Percentiles rank a stretch among this genome's conserved stretches.
phyloP scores from a whole-genome alignment of 179 eudicot genomes.

The Silene vulgaris region DNA sequence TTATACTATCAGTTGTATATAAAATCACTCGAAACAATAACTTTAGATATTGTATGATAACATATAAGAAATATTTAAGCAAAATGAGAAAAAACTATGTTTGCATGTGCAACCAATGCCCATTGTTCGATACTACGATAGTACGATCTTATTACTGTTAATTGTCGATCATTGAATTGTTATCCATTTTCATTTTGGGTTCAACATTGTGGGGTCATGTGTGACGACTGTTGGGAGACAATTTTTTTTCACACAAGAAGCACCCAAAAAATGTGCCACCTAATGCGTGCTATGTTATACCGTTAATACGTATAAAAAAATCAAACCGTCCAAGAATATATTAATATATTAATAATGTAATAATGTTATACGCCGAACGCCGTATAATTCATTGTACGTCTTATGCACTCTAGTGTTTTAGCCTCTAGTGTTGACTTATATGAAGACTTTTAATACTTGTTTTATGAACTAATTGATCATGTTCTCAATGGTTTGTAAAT shows the following conservation, averaged over 20 bases:
- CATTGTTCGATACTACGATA: too few species aligned
- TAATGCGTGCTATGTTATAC: background rate
- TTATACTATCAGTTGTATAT: too few species aligned
- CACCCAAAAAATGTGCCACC: constrained; percentile 17
- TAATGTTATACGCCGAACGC: background rate
- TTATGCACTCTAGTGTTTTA: background rate
- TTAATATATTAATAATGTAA: background rate
- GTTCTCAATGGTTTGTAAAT: too few species aligned
- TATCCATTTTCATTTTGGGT: background rate
- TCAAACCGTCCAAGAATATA: constrained; percentile 17
- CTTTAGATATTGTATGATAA: too few species aligned
- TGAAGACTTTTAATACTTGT: background rate
- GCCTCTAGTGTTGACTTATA: background rate
- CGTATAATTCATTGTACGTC: background rate
- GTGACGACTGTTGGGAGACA: too few species aligned
- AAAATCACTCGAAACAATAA: too few species aligned
- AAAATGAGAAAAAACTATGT: too few species aligned
- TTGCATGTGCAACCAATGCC: too few species aligned
- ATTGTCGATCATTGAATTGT: too few species aligned
- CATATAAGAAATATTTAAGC: too few species aligned
- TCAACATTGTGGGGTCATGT: background rate
- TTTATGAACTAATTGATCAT: background rate
- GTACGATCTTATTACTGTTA: too few species aligned
- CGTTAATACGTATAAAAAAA: constrained; percentile 8
- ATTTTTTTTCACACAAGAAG: background rate